These are phyloP conservation scores for Basipetospora chlamydospora DNA, from an alignment of 2,329 filamentous ascomycete species.

Conservation along the genomic window DNA sequence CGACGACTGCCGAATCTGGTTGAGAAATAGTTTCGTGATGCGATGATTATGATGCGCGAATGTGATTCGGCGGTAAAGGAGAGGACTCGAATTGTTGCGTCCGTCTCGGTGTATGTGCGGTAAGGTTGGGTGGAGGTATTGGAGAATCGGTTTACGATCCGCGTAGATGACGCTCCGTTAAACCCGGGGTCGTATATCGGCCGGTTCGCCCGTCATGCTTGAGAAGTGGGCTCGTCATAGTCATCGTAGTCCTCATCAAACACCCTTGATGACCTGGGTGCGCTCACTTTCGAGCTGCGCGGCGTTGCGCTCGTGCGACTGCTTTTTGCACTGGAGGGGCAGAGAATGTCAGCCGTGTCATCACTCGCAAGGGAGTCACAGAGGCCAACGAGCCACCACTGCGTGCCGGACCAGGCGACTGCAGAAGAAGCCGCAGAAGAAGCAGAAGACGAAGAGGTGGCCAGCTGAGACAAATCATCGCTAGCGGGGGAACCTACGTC, in stretches of 20 bases:
- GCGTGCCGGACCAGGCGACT: constrained; percentile 13
- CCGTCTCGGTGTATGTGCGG: not conserved
- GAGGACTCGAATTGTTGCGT: no score
- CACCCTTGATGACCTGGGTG: constrained; percentile 85
- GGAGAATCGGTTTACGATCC: not conserved
- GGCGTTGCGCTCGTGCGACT: constrained; percentile 86
- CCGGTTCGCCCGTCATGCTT: not conserved
- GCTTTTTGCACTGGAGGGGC: constrained; percentile 77
- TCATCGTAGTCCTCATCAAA: constrained; percentile 33
- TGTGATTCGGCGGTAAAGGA: no score
- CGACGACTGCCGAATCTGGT: not conserved
- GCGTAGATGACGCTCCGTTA: not conserved
- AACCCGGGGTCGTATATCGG: no score
- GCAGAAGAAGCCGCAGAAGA: constrained; percentile 4
- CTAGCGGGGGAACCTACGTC: constrained; percentile 42
- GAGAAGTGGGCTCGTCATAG: constrained; percentile 2
- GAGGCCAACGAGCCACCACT: constrained; percentile 26
- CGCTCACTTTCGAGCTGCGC: constrained; percentile 84
- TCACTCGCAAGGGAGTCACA: constrained; percentile 17
- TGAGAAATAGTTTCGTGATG: no score
- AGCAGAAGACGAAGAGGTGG: constrained; percentile 8
- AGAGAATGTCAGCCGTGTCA: constrained; percentile 21
- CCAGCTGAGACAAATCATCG: not conserved
- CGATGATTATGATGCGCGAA: no score
- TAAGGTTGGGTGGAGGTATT: not conserved